phyloP scores from a whole-genome alignment of 192 early-diverging fungal species.

The Endogone sp. region DNA sequence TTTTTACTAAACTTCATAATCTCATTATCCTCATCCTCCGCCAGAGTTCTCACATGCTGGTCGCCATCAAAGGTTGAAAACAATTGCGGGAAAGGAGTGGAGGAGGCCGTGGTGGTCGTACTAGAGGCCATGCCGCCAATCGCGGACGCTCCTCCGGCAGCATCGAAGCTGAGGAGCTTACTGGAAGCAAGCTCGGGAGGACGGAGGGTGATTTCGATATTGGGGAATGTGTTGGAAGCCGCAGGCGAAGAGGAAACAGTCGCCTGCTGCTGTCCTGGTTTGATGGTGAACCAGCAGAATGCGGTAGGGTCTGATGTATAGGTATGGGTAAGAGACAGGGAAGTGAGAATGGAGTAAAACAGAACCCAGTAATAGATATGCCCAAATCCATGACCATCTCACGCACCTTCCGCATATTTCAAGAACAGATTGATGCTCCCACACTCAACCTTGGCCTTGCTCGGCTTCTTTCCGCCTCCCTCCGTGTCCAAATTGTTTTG shows the following conservation, averaged over 20 bases:
- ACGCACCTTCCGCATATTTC: conserved; percentile 17
- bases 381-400: background rate
- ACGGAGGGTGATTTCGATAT: conserved; percentile 36
- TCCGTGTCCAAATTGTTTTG: background rate
- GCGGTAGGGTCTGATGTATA: conserved; percentile 9
- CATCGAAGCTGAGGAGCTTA: conserved; percentile 17
- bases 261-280: conserved; percentile 1
- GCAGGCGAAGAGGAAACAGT: conserved; percentile 11
- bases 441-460: conserved; percentile 22
- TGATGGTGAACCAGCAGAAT: conserved; percentile 32
- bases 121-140: background rate
- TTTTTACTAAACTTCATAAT: conserved; percentile 49
- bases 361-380: background rate
- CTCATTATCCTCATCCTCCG: conserved; percentile 54
- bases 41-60: conserved; percentile 41
- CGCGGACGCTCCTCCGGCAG: conserved; percentile 20
- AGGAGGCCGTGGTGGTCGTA: conserved; percentile 19
- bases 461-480: background rate
- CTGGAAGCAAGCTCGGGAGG: conserved; percentile 1
- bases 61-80: conserved; percentile 36
- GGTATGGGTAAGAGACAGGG: background rate
- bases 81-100: conserved; percentile 34
- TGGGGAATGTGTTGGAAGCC: conserved; percentile 22
- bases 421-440: conserved; percentile 21
- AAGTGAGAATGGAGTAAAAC: background rate